A percentile compares a stretch with the other conserved stretches of the same genome.
phyloP scores from a whole-genome alignment of 108 stramenopile species.

The Cyclotella kingstonii region DNA sequence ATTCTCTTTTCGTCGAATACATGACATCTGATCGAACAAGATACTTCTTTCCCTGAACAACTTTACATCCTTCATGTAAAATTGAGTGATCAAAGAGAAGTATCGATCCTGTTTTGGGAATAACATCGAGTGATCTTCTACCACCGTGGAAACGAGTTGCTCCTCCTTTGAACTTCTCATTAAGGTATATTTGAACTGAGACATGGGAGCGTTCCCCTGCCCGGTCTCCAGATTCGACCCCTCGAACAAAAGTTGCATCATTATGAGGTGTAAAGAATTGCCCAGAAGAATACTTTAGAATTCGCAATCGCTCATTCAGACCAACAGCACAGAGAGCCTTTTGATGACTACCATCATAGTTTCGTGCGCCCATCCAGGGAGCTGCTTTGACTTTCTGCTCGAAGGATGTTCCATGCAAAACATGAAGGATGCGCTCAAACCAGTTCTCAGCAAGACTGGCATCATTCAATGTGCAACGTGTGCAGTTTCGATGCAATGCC shows the following conservation, averaged over 20 bases:
- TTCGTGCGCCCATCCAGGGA: conserved; percentile 13
- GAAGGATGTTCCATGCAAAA: conserved; percentile 14
- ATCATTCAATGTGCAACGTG: conserved; percentile 18
- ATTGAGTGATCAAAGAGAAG: conserved; percentile 38
- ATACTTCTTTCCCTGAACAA: conserved; percentile 39
- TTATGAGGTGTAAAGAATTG: conserved; percentile 33
- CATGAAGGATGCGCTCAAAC: conserved; percentile 39
- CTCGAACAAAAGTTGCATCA: conserved; percentile 34
- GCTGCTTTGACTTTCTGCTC: conserved; percentile 24
- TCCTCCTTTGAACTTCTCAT: conserved; percentile 44
- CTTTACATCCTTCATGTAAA: conserved; percentile 25
- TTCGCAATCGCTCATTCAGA: conserved; percentile 39
- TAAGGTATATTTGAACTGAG: conserved; percentile 36
- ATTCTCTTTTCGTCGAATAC: conserved; percentile 28
- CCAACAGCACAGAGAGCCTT: conserved; percentile 17
- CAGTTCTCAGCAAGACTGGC: conserved; percentile 18
- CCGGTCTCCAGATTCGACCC: conserved; percentile 7
- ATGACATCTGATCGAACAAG: conserved; percentile 42
- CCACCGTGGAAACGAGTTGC: conserved; percentile 28
- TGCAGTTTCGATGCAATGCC: conserved; percentile 20
- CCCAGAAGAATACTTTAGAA: conserved; percentile 30
- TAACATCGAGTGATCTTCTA: conserved; percentile 19
- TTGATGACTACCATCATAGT: too few relatives aligned
- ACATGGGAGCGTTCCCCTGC: conserved; percentile 29
- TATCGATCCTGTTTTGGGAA: conserved; percentile 34